phyloP scores from a whole-genome alignment of 2,329 filamentous ascomycete species.

The Beauveria pseudobassiana region DNA sequence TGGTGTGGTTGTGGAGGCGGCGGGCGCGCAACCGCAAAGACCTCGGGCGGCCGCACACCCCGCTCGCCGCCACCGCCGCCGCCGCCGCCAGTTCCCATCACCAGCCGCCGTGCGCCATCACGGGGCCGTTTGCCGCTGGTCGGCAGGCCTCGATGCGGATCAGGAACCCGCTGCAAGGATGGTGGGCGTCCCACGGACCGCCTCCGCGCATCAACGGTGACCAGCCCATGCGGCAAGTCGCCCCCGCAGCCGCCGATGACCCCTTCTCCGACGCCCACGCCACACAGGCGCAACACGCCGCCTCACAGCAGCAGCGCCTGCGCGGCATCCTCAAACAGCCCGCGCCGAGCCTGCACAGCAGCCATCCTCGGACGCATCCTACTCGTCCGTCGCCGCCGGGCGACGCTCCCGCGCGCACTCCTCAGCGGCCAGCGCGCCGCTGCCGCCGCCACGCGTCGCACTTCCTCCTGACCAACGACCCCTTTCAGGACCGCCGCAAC shows the following conservation, averaged over 20 bases:
- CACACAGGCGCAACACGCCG: conserved; percentile 21
- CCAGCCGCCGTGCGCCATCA: not conserved
- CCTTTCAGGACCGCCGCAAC: conserved; percentile 40
- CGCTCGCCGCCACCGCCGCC: not conserved
- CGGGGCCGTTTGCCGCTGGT: conserved; percentile 3
- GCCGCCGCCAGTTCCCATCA: not conserved
- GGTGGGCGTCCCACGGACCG: not conserved
- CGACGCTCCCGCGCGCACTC: conserved; percentile 43
- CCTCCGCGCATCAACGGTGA: conserved; percentile 1
- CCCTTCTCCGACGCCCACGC: conserved; percentile 44
- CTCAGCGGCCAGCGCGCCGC: conserved; percentile 25
- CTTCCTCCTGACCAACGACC: conserved; percentile 30
- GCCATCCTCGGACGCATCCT: conserved; percentile 30
- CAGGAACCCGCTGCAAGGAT: not conserved
- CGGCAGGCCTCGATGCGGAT: not conserved
- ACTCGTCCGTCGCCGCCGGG: not conserved
- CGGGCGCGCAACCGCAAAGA: conserved; percentile 26
- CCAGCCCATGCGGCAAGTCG: not conserved
- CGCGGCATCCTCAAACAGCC: conserved; percentile 26
- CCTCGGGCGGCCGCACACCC: conserved; percentile 16
- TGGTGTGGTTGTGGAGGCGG: conserved; percentile 45
- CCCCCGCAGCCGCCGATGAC: conserved; percentile 21
- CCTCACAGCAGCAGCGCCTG: conserved; percentile 16
- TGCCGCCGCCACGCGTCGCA: not conserved
- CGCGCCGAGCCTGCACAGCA: conserved; percentile 21